A percentile compares a stretch with the other conserved stretches of the same genome.
Conservation (phyloP, 176 grass and related monocot species). For the Poa pratensis region DNA sequence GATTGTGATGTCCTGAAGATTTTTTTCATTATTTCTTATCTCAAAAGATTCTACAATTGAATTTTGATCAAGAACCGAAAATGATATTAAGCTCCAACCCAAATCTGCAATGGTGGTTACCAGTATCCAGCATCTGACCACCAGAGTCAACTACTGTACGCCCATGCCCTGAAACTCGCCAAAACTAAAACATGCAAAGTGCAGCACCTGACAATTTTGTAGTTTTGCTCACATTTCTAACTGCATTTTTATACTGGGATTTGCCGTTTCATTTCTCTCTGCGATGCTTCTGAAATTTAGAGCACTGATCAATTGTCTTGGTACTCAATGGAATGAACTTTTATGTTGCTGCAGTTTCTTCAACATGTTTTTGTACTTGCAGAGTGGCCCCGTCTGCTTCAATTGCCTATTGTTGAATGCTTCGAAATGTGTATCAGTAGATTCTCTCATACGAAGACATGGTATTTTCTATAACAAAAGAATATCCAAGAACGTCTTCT, state of each 20-base stretch:
- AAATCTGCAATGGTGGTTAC: not conserved
- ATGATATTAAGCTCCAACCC: not conserved
- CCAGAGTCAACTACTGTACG: not conserved
- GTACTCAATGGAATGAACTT: too few species aligned
- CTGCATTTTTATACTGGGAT: not conserved
- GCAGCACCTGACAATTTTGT: not conserved
- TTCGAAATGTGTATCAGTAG: slow-evolving; percentile 43
- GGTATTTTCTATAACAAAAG: slow-evolving; percentile 60
- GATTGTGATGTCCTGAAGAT: not conserved
- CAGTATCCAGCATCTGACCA: not conserved
- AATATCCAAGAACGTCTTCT: slow-evolving; percentile 53
- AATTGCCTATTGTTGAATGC: slow-evolving; percentile 56
- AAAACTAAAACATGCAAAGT: slow-evolving; percentile 19
- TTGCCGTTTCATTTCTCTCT: not conserved
- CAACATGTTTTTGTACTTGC: slow-evolving; percentile 46
- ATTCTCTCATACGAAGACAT: slow-evolving; percentile 56
- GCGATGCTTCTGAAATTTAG: too few species aligned
- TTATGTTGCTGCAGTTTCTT: slow-evolving; percentile 25
- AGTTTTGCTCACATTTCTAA: not conserved
- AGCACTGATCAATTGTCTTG: too few species aligned
- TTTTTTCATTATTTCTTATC: too few species aligned
- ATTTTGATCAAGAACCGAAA: too few species aligned
- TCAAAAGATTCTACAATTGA: too few species aligned
- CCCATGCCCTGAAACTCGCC: not conserved
- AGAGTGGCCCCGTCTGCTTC: slow-evolving; percentile 53